Evolutionary conservation across 345 rosid genomes (phyloP).

Genomic region (Kernera saxatilis): DNA sequence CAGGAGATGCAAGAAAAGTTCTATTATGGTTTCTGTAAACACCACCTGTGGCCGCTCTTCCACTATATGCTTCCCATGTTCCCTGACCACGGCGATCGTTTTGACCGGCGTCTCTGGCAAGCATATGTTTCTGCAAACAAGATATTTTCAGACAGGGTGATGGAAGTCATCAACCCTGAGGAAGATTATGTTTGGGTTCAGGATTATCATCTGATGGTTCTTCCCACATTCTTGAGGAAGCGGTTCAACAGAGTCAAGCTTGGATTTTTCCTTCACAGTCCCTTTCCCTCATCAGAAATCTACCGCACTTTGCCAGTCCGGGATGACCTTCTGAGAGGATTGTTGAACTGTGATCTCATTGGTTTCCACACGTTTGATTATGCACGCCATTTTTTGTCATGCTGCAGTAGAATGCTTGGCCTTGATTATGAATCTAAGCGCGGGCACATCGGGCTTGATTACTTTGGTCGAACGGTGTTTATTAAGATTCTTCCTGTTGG

Average conservation of each 20-base stretch:
- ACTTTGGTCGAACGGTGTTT: conserved; percentile 73
- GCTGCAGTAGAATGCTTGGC: conserved; percentile 87
- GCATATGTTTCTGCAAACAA: conserved; percentile 78
- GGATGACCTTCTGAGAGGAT: conserved; percentile 58
- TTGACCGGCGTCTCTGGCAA: conserved; percentile 68
- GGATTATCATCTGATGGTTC: conserved; percentile 79
- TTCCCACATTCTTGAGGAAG: conserved; percentile 78
- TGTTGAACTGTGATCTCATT: conserved; percentile 69
- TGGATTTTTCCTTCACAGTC: conserved; percentile 79
- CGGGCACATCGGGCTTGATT: conserved; percentile 79
- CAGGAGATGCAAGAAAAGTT: conserved; percentile 58
- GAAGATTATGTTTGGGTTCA: conserved; percentile 79
- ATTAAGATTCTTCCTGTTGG: conserved; percentile 74
- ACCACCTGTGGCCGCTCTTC: conserved; percentile 75
- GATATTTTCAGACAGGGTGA: conserved; percentile 72
- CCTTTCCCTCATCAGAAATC: conserved; percentile 80
- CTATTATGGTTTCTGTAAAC: conserved; percentile 73
- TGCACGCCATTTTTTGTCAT: conserved; percentile 71
- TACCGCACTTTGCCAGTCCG: conserved; percentile 71
- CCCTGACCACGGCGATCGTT: conserved; percentile 73
- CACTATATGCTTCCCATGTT: conserved; percentile 87
- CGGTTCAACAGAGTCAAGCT: conserved; percentile 62
- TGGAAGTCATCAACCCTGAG: conserved; percentile 75
- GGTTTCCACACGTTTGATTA: conserved; percentile 87
- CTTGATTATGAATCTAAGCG: conserved; percentile 81